Evolutionary conservation across 768 basidiomycete species (phyloP), one percentile per base, ranked within the genome.

Genomic region (Mycena filopes): DNA sequence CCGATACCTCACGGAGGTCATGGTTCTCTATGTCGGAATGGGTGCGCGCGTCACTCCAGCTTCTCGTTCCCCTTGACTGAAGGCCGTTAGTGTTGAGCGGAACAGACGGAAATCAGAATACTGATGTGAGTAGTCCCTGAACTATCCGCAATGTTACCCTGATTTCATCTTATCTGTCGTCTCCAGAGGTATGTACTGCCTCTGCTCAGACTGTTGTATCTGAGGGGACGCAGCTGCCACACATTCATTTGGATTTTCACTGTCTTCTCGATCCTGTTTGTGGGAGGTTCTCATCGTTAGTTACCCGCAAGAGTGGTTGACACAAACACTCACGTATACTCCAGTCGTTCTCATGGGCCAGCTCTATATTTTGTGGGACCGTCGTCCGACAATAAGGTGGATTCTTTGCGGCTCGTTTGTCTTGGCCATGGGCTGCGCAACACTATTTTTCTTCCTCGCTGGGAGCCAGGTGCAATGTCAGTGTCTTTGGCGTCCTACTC

Each of bases 311-410:
- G n/a, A n/a, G n/a, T n/a, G n/a, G n/a, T n/a, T n/a, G n/a, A n/a
- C n/a, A n/a, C n/a, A n/a, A n/a, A n/a, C n/a, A n/a, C n/a, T n/a
- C n/a, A n/a, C n/a, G n/a, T n/a, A n/a, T n/a, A n/a, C n/a, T n/a
- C n/a, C 29, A 66, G 65, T 55, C 38, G 46, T 60, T 25, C 49
- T 66, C 5, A 53, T 54, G 23, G 21, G 45, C 45, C 58, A 45
- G 18, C 13, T 66, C 38, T 66, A 66, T 47, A 48, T 29, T 29
- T 42, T 59, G 20, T 66, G 65, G 65, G 65, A 66, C 25, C 48
- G 51, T 23, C 65, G 65, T 7, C 60, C n/a, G 45, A 21, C 18
- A 5, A 47, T 60, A 18, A 51, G 42, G 16, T 41, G 58, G 49
- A 54, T 60, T 38, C 23, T 66, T 23, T 8, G 46, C 13, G 49